Evolutionary conservation across 1,139 yeast genomes (phyloP).

Genomic region (Suhomyces bribrorum): DNA sequence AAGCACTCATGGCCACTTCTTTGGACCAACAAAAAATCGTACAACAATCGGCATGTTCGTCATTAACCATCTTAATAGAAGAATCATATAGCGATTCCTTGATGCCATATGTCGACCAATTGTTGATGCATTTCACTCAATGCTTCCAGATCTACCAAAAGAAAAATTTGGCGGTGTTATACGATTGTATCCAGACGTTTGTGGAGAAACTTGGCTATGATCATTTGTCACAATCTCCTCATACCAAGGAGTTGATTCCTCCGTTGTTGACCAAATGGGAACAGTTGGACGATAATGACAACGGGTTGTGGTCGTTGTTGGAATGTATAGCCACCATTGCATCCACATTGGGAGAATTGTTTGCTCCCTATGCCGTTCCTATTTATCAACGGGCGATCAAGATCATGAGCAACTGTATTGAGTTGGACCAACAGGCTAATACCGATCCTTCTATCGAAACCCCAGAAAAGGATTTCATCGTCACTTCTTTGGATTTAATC

Average conservation of each 20-base stretch:
- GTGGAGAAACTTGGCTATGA: slow-evolving; percentile 73
- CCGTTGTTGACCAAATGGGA: slow-evolving; percentile 85
- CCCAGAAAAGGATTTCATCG: slow-evolving; percentile 89
- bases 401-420: slow-evolving; percentile 68
- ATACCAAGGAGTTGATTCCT: slow-evolving; percentile 67
- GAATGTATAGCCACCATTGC: slow-evolving; percentile 94
- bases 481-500: slow-evolving; percentile 83
- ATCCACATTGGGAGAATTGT: slow-evolving; percentile 77
- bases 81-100: slow-evolving; percentile 67
- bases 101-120: slow-evolving; percentile 48
- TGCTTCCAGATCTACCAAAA: slow-evolving; percentile 82
- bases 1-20: slow-evolving; percentile 71
- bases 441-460: slow-evolving; percentile 69
- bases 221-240: slow-evolving; percentile 53
- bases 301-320: slow-evolving; percentile 84
- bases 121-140: slow-evolving; percentile 66
- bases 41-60: slow-evolving; percentile 91
- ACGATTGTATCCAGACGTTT: slow-evolving; percentile 91
- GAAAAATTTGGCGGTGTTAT: slow-evolving; percentile 75
- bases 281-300: slow-evolving; percentile 68
- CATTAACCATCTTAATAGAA: slow-evolving; percentile 82
- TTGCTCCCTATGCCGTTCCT: slow-evolving; percentile 87
- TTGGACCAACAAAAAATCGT: slow-evolving; percentile 86
- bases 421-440: slow-evolving; percentile 63
- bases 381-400: slow-evolving; percentile 80